Conservation (phyloP, 2,329 filamentous ascomycete genomes). For the Pezicula carpinea region DNA sequence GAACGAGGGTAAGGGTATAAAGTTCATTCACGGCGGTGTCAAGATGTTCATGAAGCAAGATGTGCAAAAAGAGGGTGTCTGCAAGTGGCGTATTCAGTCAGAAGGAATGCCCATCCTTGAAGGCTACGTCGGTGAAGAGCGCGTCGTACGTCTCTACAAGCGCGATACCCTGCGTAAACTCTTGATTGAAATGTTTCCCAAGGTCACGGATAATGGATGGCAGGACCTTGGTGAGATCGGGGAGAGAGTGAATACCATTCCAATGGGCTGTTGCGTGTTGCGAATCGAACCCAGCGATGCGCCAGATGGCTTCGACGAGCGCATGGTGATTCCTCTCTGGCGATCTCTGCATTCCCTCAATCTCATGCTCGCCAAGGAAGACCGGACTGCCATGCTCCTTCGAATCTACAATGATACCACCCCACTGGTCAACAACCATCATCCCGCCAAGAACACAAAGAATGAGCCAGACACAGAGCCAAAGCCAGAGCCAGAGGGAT, state of each 20-base stretch:
- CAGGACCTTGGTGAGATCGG: conserved; percentile 81
- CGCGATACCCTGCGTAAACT: conserved; percentile 77
- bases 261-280: conserved; percentile 89
- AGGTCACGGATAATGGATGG: conserved; percentile 71
- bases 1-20: conserved; percentile 88
- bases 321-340: conserved; percentile 89
- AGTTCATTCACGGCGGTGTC: conserved; percentile 93
- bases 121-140: conserved; percentile 76
- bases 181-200: conserved; percentile 95
- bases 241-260: conserved; percentile 71
- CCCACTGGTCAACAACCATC: conserved; percentile 62
- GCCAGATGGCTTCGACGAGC: conserved; percentile 62
- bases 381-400: conserved; percentile 85
- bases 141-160: conserved; percentile 70
- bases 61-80: conserved; percentile 78
- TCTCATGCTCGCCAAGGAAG: conserved; percentile 97
- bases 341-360: conserved; percentile 88
- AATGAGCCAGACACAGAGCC: conserved; percentile 14
- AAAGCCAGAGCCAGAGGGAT: conserved; percentile 9
- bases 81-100: conserved; percentile 91
- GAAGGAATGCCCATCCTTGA: conserved; percentile 90
- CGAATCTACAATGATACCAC: conserved; percentile 87
- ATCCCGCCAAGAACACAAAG: conserved; percentile 20
- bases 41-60: conserved; percentile 99
- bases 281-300: conserved; percentile 70